A percentile compares a stretch with the other conserved stretches of the same genome.
phyloP scores from a whole-genome alignment of 306 rosid genomes.

The Benincasa hispida region DNA sequence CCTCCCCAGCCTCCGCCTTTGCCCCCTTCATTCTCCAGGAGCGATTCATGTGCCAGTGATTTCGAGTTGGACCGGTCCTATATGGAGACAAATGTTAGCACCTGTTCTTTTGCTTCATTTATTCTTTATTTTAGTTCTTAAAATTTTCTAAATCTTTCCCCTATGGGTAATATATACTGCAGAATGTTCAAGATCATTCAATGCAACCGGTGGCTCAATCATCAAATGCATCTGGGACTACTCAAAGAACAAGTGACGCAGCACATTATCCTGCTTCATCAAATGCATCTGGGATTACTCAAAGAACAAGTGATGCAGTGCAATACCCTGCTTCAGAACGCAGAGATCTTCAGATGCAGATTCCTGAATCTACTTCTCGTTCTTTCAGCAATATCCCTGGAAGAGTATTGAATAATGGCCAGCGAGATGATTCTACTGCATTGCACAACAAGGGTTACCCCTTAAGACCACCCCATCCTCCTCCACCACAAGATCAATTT shows the following conservation, averaged over 20 bases:
- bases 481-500: conserved; percentile 65
- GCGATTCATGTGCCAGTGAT: conserved; percentile 29
- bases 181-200: conserved; percentile 35
- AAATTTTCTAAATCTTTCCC: conserved; percentile 9
- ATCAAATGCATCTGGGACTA: conserved; percentile 33
- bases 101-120: conserved; percentile 2
- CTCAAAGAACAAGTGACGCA: conserved; percentile 38
- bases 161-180: conserved; percentile 17
- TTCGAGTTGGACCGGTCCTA: conserved; percentile 37
- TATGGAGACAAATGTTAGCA: conserved; percentile 41
- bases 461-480: conserved; percentile 59
- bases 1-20: conserved; percentile 57
- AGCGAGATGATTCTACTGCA: conserved; percentile 29
- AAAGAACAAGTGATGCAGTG: conserved; percentile 33
- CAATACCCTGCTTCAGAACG: conserved; percentile 39
- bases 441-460: conserved; percentile 44
- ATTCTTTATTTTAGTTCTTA: neutral
- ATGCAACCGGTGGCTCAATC: conserved; percentile 35
- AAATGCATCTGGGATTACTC: conserved; percentile 34
- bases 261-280: conserved; percentile 27
- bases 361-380: conserved; percentile 37
- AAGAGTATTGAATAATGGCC: conserved; percentile 34
- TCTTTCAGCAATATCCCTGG: conserved; percentile 34
- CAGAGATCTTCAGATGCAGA: conserved; percentile 49
- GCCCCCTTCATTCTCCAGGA: conserved; percentile 32